Percentiles rank a stretch among this genome's conserved stretches.
These are phyloP conservation scores for Nicotiana obtusifolia DNA, from an alignment of 257 asterid genomes.

Conservation along the genomic window DNA sequence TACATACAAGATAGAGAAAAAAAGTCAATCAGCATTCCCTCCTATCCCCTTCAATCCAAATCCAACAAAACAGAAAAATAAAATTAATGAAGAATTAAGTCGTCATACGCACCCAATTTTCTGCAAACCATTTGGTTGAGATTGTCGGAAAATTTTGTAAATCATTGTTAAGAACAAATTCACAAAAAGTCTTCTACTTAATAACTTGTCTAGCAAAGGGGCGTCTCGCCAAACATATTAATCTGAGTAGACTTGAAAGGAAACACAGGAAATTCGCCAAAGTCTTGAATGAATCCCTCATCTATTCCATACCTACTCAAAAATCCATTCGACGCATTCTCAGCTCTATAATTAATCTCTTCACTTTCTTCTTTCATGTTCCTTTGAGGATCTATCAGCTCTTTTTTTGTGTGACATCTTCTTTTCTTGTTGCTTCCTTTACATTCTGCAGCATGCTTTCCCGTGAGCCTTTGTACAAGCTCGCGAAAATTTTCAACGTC, in stretches of 20 bases:
- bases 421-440: conserved; percentile 14
- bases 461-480: conserved; percentile 73
- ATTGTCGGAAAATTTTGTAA: too few relatives aligned
- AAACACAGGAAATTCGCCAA: conserved; percentile 31
- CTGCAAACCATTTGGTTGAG: too few relatives aligned
- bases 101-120: too few relatives aligned
- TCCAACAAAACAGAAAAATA: background rate
- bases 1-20: background rate
- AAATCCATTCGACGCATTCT: conserved; percentile 14
- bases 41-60: background rate
- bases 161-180: too few relatives aligned
- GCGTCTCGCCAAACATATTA: conserved; percentile 40
- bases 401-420: background rate
- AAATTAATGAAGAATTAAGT: too few relatives aligned
- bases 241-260: conserved; percentile 41
- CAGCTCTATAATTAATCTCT: conserved; percentile 18
- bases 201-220: conserved; percentile 23
- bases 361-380: conserved; percentile 29
- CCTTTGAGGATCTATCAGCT: background rate
- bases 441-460: conserved; percentile 34
- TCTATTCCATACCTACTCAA: conserved; percentile 32
- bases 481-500: conserved; percentile 51
- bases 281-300: conserved; percentile 41
- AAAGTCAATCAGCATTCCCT: background rate
- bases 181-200: too few relatives aligned